A percentile compares a stretch with the other conserved stretches of the same genome.
phyloP scores from a whole-genome alignment of 331 rosid genomes.

The Cucumis variabilis region DNA sequence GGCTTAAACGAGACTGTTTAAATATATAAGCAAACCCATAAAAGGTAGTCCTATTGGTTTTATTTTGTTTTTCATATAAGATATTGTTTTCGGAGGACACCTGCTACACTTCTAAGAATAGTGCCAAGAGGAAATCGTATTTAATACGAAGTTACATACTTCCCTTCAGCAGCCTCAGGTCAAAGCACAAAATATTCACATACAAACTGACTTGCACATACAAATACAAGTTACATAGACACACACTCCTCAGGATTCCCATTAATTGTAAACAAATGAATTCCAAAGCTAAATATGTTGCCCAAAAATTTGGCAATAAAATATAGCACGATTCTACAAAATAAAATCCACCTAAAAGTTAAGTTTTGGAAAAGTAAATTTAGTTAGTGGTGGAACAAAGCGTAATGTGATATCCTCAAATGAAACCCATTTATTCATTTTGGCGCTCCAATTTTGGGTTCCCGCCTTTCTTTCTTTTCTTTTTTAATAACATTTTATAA shows the following conservation, averaged over 20 bases:
- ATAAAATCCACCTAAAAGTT: not conserved
- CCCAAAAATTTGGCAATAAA: not conserved
- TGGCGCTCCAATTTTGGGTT: too few relatives aligned
- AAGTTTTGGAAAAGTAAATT: slow-evolving; percentile 8
- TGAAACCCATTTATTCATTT: too few relatives aligned
- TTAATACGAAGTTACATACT: not conserved
- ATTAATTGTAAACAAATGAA: not conserved
- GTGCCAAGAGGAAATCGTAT: not conserved
- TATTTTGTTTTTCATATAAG: not conserved
- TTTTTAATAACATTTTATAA: too few relatives aligned
- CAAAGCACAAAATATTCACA: not conserved
- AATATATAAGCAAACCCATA: not conserved
- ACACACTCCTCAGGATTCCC: not conserved
- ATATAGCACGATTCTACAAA: not conserved
- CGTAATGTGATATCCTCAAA: too few relatives aligned
- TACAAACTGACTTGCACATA: not conserved
- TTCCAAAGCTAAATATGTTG: not conserved
- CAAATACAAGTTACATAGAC: not conserved
- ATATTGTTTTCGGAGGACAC: not conserved
- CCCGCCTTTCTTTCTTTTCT: too few relatives aligned
- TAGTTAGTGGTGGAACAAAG: not conserved
- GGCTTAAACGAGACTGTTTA: not conserved
- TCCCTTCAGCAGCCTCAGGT: not conserved
- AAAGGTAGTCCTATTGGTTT: not conserved
- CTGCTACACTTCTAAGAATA: not conserved